Evolutionary conservation across 352 stramenopile species (phyloP).

Genomic region (Chrysophaeum taylorii): DNA sequence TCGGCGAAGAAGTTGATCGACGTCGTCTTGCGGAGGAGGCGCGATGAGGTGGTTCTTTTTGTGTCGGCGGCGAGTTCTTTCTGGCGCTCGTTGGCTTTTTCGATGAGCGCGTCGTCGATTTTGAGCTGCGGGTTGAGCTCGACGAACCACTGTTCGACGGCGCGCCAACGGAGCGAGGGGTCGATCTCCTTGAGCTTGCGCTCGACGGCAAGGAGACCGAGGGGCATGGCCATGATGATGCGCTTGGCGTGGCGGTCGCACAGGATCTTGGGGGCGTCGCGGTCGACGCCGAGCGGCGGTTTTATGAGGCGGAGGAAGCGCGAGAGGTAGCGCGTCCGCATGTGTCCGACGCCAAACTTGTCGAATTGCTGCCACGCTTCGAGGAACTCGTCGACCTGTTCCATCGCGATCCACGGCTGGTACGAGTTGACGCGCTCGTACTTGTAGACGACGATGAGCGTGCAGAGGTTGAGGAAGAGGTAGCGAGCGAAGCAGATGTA

Average conservation of each 20-base stretch:
- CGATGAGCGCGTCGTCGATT: too few species aligned
- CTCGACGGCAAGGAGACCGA: background rate
- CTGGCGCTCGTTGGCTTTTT: too few species aligned
- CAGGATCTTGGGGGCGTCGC: background rate
- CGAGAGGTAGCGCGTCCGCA: background rate
- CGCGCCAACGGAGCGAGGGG: background rate
- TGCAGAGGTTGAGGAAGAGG: background rate
- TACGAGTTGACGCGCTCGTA: background rate
- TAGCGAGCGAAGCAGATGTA: background rate
- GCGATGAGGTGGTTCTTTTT: too few species aligned
- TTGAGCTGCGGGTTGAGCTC: too few species aligned
- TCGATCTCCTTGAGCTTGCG: background rate
- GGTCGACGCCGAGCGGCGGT: background rate
- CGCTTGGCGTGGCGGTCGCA: background rate
- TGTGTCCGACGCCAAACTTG: background rate
- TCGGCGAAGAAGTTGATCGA: too few species aligned
- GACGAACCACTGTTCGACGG: too few species aligned
- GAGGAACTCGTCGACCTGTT: background rate
- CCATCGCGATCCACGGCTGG: background rate
- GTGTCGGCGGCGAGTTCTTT: too few species aligned
- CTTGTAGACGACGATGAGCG: background rate
- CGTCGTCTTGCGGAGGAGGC: too few species aligned
- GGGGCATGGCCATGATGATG: background rate
- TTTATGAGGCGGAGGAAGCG: background rate
- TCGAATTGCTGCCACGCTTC: background rate